phyloP scores from a whole-genome alignment of 164 flowering plant genomes.

The Aristolochia contorta region DNA sequence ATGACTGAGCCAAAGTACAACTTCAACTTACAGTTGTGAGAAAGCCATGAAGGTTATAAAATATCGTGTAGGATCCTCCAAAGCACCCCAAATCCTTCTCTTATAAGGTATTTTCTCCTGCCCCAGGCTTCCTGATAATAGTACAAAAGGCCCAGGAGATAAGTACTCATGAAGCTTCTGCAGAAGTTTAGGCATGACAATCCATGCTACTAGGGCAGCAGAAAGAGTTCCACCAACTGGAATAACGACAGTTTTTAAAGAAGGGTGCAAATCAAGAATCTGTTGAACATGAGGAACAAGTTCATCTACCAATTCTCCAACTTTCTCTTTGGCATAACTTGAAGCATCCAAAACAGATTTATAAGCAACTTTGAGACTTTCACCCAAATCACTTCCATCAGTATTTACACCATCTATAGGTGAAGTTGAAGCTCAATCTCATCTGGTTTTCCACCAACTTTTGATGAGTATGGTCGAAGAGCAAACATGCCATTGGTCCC shows the following conservation, averaged over 20 bases:
- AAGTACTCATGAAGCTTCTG: conserved; percentile 67
- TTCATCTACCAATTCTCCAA: conserved; percentile 40
- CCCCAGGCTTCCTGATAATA: conserved; percentile 27
- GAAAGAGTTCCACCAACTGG: conserved; percentile 58
- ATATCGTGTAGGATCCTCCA: conserved; percentile 87
- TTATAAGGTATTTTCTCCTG: conserved; percentile 62
- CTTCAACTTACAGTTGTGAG: conserved; percentile 57
- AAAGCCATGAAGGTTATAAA: conserved; percentile 76
- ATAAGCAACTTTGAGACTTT: conserved; percentile 44
- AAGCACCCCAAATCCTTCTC: conserved; percentile 81
- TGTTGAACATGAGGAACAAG: conserved; percentile 47
- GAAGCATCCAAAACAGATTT: conserved; percentile 41
- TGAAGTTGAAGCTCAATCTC: conserved; percentile 25
- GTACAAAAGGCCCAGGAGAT: conserved; percentile 37
- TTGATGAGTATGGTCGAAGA: conserved; percentile 34
- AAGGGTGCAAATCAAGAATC: conserved; percentile 58
- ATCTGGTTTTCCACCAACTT: conserved; percentile 9
- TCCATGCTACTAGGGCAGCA: conserved; percentile 73
- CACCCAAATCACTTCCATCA: conserved; percentile 46
- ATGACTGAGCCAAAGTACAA: not conserved
- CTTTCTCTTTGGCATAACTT: conserved; percentile 36
- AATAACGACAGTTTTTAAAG: conserved; percentile 45
- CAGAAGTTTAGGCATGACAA: conserved; percentile 71
- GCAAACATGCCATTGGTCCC: conserved; percentile 10
- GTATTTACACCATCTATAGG: conserved; percentile 16